Conservation (phyloP, 2,329 filamentous ascomycete genomes). For the Claviceps sp. region DNA sequence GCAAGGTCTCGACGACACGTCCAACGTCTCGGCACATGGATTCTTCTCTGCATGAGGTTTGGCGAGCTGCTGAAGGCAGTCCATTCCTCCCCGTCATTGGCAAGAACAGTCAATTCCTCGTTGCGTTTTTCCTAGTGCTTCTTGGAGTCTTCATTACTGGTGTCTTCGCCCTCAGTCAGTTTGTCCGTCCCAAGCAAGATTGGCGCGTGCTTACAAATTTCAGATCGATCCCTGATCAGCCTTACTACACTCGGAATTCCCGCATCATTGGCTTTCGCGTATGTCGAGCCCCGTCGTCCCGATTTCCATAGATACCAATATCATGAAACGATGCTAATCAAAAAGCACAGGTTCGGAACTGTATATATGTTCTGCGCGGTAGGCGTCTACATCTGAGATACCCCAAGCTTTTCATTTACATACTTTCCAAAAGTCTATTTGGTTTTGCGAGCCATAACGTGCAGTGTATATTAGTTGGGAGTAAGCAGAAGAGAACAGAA, state of each 20-base stretch:
- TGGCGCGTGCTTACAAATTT: not conserved
- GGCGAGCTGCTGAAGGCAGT: conserved; percentile 81
- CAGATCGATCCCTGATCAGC: conserved; percentile 72
- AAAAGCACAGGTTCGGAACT: conserved; percentile 63
- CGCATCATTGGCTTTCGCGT: conserved; percentile 84
- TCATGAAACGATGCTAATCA: conserved; percentile 9
- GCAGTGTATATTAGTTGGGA: conserved; percentile 25
- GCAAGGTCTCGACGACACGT: not conserved
- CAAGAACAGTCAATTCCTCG: conserved; percentile 72
- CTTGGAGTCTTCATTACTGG: conserved; percentile 60
- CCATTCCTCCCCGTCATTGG: conserved; percentile 68
- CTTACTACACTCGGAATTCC: conserved; percentile 69
- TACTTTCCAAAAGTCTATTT: not conserved
- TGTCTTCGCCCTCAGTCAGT: conserved; percentile 88
- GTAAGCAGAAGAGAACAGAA: conserved; percentile 11
- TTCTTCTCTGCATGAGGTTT: conserved; percentile 75
- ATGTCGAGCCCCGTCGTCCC: conserved; percentile 24
- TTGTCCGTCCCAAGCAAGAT: conserved; percentile 19
- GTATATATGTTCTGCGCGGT: conserved; percentile 99
- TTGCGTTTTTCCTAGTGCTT: conserved; percentile 65
- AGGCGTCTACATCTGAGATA: conserved; percentile 87
- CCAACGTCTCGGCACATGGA: conserved; percentile 42
- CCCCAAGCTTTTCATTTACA: conserved; percentile 16
- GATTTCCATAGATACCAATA: not conserved
- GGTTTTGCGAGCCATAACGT: conserved; percentile 10